A percentile compares a stretch with the other conserved stretches of the same genome.
These are phyloP conservation scores for Kokia cookei DNA, from an alignment of 441 rosid species.

Conservation along the genomic window DNA sequence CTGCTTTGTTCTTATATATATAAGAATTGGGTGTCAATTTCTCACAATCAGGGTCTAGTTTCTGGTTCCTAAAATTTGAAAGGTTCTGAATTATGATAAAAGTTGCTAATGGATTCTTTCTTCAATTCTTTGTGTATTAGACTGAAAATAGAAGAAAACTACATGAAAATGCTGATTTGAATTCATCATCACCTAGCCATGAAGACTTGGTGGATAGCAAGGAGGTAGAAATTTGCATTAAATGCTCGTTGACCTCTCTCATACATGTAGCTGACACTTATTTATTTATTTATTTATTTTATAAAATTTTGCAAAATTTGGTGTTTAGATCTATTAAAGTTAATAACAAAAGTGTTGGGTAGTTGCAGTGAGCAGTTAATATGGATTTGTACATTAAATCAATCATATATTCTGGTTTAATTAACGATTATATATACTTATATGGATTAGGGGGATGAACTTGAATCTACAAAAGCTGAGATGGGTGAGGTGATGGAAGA, in stretches of 20 bases:
- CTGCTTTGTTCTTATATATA: neutral
- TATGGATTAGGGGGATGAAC: neutral
- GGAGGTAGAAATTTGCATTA: slow-evolving; percentile 4
- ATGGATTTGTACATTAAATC: neutral
- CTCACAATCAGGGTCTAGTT: neutral
- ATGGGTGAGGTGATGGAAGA: neutral
- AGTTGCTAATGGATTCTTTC: neutral
- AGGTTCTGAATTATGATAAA: neutral
- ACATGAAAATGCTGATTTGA: slow-evolving; percentile 2
- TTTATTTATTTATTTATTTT: neutral
- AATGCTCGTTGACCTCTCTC: neutral
- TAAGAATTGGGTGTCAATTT: neutral
- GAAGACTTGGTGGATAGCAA: slow-evolving; percentile 14
- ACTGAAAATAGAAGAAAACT: slow-evolving; percentile 11
- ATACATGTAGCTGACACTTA: neutral
- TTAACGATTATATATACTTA: neutral
- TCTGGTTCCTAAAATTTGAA: neutral
- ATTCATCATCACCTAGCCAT: slow-evolving; percentile 18
- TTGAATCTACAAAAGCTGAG: neutral
- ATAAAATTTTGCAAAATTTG: neutral
- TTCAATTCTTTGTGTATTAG: neutral
- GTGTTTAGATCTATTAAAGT: neutral
- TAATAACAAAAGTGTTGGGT: neutral
- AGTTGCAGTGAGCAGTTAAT: neutral
- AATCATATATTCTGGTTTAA: slow-evolving; percentile 11